Percentiles rank a stretch among this genome's conserved stretches.
Conservation (phyloP, 2,329 filamentous ascomycete species). For the Diaporthe citri region DNA sequence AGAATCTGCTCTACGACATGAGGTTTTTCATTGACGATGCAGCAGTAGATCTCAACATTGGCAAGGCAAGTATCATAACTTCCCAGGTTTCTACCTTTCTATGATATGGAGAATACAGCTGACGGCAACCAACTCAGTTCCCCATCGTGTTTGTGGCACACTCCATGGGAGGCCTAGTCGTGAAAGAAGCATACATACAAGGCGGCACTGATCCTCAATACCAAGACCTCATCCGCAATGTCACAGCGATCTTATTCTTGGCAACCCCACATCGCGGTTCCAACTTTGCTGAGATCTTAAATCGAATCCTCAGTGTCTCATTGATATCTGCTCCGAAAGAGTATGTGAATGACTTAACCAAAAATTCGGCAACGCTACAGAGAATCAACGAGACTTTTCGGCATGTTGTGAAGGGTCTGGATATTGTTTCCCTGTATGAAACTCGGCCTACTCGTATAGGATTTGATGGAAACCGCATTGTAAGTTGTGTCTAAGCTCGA, state of each 20-base stretch:
- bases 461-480: constrained; percentile 2
- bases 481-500: background rate
- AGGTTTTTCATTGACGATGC: constrained; percentile 27
- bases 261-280: constrained; percentile 46
- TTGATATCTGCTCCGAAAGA: background rate
- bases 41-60: background rate
- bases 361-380: background rate
- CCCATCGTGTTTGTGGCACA: constrained; percentile 45
- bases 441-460: background rate
- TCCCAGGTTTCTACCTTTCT: background rate
- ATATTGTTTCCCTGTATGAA: background rate
- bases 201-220: constrained; percentile 44
- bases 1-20: constrained; percentile 43
- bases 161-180: constrained; percentile 45
- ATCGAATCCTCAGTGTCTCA: constrained; percentile 34
- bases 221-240: constrained; percentile 38
- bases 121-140: constrained; percentile 34
- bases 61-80: background rate
- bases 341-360: background rate
- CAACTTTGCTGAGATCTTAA: constrained; percentile 42
- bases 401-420: background rate
- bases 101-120: background rate
- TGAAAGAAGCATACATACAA: constrained; percentile 41
- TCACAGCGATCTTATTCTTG: constrained; percentile 43
- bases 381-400: background rate